phyloP scores from a whole-genome alignment of 2,329 filamentous ascomycete genomes.

The Leptographium radiaticola region DNA sequence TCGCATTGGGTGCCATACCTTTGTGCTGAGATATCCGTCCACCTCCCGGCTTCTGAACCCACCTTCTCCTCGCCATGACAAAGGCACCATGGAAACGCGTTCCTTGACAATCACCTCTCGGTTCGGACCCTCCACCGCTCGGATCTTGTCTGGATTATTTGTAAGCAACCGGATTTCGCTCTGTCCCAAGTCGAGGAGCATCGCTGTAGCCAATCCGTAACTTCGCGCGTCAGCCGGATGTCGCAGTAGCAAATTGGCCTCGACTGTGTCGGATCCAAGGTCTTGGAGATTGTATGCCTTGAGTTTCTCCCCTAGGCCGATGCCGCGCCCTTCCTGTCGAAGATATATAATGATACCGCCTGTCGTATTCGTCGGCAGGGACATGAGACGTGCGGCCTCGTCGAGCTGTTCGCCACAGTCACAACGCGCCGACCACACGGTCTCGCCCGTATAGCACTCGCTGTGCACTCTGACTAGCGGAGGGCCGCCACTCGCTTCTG shows the following conservation, averaged over 20 bases:
- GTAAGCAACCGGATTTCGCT: slow-evolving; percentile 70
- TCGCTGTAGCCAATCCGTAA: slow-evolving; percentile 92
- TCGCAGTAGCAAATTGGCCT: slow-evolving; percentile 80
- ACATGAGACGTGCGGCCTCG: slow-evolving; percentile 90
- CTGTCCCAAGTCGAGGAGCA: slow-evolving; percentile 76
- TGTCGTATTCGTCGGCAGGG: slow-evolving; percentile 44
- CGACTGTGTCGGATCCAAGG: slow-evolving; percentile 91
- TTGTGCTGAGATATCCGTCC: slow-evolving; percentile 87
- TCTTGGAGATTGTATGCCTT: slow-evolving; percentile 98
- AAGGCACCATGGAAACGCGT: slow-evolving; percentile 85
- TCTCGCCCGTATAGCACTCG: slow-evolving; percentile 97
- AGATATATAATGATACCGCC: slow-evolving; percentile 94
- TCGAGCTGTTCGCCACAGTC: slow-evolving; percentile 97
- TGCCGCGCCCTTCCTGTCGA: slow-evolving; percentile 89
- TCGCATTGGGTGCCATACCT: slow-evolving; percentile 44
- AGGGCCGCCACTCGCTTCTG: slow-evolving; percentile 19
- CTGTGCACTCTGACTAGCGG: slow-evolving; percentile 91
- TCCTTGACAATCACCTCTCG: slow-evolving; percentile 80
- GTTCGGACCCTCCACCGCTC: slow-evolving; percentile 84
- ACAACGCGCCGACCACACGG: slow-evolving; percentile 93
- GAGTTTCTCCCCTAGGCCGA: slow-evolving; percentile 86
- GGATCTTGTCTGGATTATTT: slow-evolving; percentile 95
- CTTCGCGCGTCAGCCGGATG: slow-evolving; percentile 91
- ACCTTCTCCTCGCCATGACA: slow-evolving; percentile 78
- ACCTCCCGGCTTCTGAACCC: slow-evolving; percentile 83